Percentiles rank a stretch among this genome's conserved stretches.
These are phyloP conservation scores for Cryphonectria carpinicola DNA, from an alignment of 2,329 filamentous ascomycete species.

Conservation along the genomic window DNA sequence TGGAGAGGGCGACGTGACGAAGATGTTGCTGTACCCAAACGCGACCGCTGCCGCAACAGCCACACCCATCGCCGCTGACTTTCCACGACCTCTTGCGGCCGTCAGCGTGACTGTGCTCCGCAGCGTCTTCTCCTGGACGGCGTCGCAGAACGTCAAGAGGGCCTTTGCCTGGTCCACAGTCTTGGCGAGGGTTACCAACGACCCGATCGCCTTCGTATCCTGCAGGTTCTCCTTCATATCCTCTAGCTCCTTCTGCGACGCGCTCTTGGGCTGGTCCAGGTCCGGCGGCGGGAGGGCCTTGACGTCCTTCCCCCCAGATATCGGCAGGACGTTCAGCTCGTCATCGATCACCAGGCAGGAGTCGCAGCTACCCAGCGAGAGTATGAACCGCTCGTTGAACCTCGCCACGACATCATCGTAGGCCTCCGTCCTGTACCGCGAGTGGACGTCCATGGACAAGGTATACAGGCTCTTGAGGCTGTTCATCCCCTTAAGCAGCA, in stretches of 20 bases:
- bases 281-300: constrained; percentile 79
- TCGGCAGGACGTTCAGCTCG: constrained; percentile 94
- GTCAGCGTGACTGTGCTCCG: constrained; percentile 92
- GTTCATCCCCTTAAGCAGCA: constrained; percentile 94
- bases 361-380: constrained; percentile 93
- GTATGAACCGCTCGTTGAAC: constrained; percentile 96
- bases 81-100: constrained; percentile 91
- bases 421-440: constrained; percentile 93
- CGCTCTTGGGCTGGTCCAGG: constrained; percentile 72
- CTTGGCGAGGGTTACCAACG: constrained; percentile 80
- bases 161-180: constrained; percentile 97
- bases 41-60: constrained; percentile 93
- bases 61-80: constrained; percentile 93
- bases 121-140: constrained; percentile 93
- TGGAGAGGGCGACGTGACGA: constrained; percentile 95
- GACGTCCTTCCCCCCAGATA: constrained; percentile 92
- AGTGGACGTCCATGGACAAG: constrained; percentile 96
- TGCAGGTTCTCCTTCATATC: constrained; percentile 84
- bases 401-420: constrained; percentile 92
- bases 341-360: constrained; percentile 96
- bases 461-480: constrained; percentile 97
- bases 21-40: constrained; percentile 98
- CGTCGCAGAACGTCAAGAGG: constrained; percentile 93
- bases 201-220: constrained; percentile 84
- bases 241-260: constrained; percentile 76